A percentile compares a stretch with the other conserved stretches of the same genome.
phyloP scores from a whole-genome alignment of 2,329 filamentous ascomycete species.

The Trichoderma atroviride region DNA sequence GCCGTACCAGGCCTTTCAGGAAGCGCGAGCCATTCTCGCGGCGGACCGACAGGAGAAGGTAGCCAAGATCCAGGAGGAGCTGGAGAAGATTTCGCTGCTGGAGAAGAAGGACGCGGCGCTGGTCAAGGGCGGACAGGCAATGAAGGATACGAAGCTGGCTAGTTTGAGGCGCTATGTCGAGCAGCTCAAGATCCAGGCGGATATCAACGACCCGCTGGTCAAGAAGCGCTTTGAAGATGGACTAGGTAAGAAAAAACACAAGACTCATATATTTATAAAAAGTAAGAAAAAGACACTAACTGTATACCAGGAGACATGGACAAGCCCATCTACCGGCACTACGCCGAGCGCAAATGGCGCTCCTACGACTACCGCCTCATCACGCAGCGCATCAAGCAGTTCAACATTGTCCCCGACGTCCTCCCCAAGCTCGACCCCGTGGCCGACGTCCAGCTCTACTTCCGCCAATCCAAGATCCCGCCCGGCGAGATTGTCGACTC shows the following conservation, averaged over 20 bases:
- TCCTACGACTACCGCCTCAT: slow-evolving; percentile 78
- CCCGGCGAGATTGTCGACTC: slow-evolving; percentile 81
- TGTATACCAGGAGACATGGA: slow-evolving; percentile 78
- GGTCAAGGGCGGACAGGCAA: slow-evolving; percentile 62
- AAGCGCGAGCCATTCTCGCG: slow-evolving; percentile 81
- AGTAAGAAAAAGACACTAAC: background rate
- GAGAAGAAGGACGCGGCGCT: slow-evolving; percentile 59
- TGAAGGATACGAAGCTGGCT: slow-evolving; percentile 67
- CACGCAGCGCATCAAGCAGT: slow-evolving; percentile 81
- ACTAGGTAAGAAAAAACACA: slow-evolving; percentile 60
- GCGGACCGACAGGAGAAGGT: slow-evolving; percentile 83
- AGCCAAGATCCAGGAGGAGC: slow-evolving; percentile 67
- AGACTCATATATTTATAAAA: background rate
- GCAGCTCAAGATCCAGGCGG: slow-evolving; percentile 81
- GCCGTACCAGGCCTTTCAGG: slow-evolving; percentile 97
- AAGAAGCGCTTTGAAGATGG: slow-evolving; percentile 96
- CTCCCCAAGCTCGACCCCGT: slow-evolving; percentile 77
- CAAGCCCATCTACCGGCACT: slow-evolving; percentile 92
- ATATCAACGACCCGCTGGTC: slow-evolving; percentile 92
- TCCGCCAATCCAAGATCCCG: slow-evolving; percentile 68
- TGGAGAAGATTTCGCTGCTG: slow-evolving; percentile 68
- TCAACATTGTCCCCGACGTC: slow-evolving; percentile 86
- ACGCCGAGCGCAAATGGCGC: slow-evolving; percentile 87
- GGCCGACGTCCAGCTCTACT: slow-evolving; percentile 80
- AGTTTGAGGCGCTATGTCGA: slow-evolving; percentile 75